Percentiles rank a stretch among this genome's conserved stretches.
Evolutionary conservation across 2,329 filamentous ascomycete species (phyloP).

Genomic region (Aspergillus sp.): DNA sequence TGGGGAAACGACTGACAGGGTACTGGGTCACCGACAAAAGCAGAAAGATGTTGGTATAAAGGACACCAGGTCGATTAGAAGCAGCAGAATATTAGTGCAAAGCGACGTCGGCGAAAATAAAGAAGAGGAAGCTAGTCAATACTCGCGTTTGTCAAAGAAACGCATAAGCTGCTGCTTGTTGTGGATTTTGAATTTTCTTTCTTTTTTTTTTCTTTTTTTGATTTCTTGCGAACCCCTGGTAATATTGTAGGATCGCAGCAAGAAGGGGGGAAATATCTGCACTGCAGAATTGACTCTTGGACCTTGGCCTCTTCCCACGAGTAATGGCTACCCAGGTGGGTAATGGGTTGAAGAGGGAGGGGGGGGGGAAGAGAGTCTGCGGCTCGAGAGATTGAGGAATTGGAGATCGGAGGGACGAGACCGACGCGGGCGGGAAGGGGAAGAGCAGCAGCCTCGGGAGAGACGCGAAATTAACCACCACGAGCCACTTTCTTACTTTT

Average conservation of each 20-base stretch:
- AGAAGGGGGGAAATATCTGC: conserved; percentile 30
- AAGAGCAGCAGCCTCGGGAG: conserved; percentile 22
- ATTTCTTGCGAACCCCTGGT: conserved; percentile 2
- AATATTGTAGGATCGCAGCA: conserved; percentile 14
- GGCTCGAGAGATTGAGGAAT: conserved; percentile 27
- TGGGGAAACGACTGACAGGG: conserved; percentile 18
- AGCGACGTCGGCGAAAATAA: conserved; percentile 20
- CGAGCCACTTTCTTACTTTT: conserved; percentile 13
- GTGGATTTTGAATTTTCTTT: conserved; percentile 24
- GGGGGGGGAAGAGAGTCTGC: conserved; percentile 15
- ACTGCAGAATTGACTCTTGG: conserved; percentile 30
- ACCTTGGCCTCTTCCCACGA: conserved; percentile 26
- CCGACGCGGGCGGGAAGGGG: conserved; percentile 27
- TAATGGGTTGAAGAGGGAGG: conserved; percentile 25
- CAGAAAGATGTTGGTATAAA: conserved; percentile 16
- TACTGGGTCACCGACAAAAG: conserved; percentile 21
- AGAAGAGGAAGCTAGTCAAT: conserved; percentile 14
- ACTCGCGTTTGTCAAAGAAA: conserved; percentile 8
- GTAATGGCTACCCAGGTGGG: conserved; percentile 25
- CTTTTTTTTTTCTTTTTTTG: conserved; percentile 12
- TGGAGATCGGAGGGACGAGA: conserved; percentile 17
- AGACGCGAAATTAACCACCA: conserved; percentile 24
- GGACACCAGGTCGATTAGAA: conserved; percentile 25
- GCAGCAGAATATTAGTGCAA: conserved; percentile 8
- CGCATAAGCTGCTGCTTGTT: conserved; percentile 9